Evolutionary conservation across 306 rosid genomes (phyloP).

Genomic region (Medicago truncatula): MtrunA17r5.0-ANR NC_053048.1:55934001-55934500

Average conservation of each 20-base stretch:
- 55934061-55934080: not conserved
- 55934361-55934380: not conserved
- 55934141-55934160: not conserved
- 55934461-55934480: no score
- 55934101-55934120: not conserved
- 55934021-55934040: not conserved
- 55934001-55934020: not conserved
- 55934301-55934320: no score
- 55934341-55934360: not conserved
- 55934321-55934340: no score
- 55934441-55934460: no score
- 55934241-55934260: no score
- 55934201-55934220: no score
- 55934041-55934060: not conserved
- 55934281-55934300: no score
- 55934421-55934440: not conserved
- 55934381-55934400: not conserved
- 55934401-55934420: not conserved
- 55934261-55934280: no score
- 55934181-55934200: no score
- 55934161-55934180: no score
- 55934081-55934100: not conserved
- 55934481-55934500: no score
- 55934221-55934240: no score
- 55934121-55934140: not conserved